A percentile compares a stretch with the other conserved stretches of the same genome.
These are phyloP conservation scores for Trematosphaeria pertusa DNA, from an alignment of 2,329 filamentous ascomycete species.

Conservation along the genomic window DNA sequence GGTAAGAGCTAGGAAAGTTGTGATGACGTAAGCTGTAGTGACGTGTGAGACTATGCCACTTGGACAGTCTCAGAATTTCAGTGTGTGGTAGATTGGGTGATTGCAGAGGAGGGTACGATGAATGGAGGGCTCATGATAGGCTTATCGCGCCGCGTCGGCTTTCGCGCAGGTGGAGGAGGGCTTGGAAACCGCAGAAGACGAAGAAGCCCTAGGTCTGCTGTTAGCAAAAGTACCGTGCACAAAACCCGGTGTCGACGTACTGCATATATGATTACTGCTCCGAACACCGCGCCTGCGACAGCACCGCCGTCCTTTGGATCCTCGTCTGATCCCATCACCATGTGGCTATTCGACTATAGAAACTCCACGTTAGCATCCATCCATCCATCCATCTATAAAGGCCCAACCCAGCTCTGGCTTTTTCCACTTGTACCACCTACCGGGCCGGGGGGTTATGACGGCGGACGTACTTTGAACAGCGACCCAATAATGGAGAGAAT, in stretches of 20 bases:
- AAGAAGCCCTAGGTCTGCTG: constrained; percentile 70
- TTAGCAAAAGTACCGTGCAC: constrained; percentile 7
- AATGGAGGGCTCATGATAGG: constrained; percentile 58
- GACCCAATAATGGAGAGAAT: constrained; percentile 71
- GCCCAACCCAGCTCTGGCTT: neutral
- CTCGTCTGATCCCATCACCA: constrained; percentile 77
- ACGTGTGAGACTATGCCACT: too few species aligned
- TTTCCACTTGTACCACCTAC: neutral
- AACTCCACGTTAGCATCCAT: constrained; percentile 24
- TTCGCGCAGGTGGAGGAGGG: constrained; percentile 82
- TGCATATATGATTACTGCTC: constrained; percentile 84
- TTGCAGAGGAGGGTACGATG: neutral
- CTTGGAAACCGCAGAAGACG: constrained; percentile 89
- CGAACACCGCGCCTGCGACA: constrained; percentile 85
- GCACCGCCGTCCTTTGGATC: constrained; percentile 74
- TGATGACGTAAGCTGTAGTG: too few species aligned
- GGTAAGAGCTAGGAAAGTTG: constrained; percentile 2
- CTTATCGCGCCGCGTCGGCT: constrained; percentile 84
- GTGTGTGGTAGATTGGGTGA: too few species aligned
- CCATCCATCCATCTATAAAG: neutral
- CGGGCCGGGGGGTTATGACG: too few species aligned
- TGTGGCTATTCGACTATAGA: constrained; percentile 72
- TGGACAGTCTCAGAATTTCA: too few species aligned
- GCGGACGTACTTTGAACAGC: constrained; percentile 70
- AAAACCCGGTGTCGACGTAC: constrained; percentile 62